Base-by-base conservation (phyloP, 2,329 filamentous ascomycete genomes). In the Leptographium lundbergii region DNA sequence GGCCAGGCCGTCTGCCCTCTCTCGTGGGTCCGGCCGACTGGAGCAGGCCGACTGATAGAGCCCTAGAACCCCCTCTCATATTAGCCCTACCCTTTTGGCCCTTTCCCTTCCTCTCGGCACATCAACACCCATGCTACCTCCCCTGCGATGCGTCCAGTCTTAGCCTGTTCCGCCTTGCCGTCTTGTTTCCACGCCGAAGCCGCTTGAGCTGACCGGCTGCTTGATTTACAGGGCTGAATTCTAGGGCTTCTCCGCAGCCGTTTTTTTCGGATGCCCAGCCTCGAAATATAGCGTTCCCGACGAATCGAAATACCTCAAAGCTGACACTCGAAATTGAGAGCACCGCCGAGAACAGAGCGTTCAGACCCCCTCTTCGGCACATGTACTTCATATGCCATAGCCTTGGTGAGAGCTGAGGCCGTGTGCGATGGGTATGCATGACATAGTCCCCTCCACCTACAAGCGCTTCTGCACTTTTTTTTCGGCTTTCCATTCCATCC, bases 381-480 rank as follows among this genome's bases (percentile, higher is more conserved):
- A 60, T 62, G 58, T 47, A 50, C 29, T 10, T n/a, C 56, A 59
- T 54, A 57, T 61, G 56, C 25, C 52, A 48, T 48, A 59, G 59
- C 27, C 59, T 39, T 54, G 55, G 56, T 51, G 54, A 57, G 57
- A 57, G 57, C 39, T 59, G 60, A 60, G 59, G 60, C 52, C 34
- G 61, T 56, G 59, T 60, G 39, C 39, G 27, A 62, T 60, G 60
- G 58, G 61, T 62, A 64, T 57, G 61, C 47, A 39, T 45, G 27
- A 3, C 24, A 39, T n/a, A 25, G 13, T 34, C 42, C 19, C 19
- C 52, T 36, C 51, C 25, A 24, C 7, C 52, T 19, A 19, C 36
- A 39, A 39, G 36, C 36, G 36, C 19, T 50, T 14, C 39, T 24
- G 19, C 14, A 17, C 55, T 22, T 29, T 52, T 45, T 42, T 27